These are phyloP conservation scores for Phytophthora rubi DNA, from an alignment of 352 stramenopile genomes.

Conservation along the genomic window DNA sequence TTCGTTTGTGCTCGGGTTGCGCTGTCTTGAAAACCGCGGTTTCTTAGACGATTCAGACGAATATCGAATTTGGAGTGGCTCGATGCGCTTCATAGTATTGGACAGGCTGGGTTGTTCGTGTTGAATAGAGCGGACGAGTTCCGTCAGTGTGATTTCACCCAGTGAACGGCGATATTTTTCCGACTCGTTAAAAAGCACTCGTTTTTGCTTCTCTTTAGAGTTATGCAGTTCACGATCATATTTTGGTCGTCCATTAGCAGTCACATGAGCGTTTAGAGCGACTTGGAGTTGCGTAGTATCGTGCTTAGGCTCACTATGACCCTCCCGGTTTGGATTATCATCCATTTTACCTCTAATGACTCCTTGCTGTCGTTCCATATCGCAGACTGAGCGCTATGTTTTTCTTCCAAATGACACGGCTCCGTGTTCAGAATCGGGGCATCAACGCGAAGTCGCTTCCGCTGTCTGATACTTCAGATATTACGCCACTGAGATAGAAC, in stretches of 20 bases:
- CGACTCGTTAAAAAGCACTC: background rate
- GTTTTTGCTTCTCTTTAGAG: background rate
- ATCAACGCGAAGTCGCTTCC: background rate
- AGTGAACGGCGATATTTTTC: background rate
- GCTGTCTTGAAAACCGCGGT: background rate
- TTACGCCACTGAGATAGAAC: constrained; percentile 7
- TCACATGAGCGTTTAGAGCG: background rate
- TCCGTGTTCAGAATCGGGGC: too few relatives aligned
- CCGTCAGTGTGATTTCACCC: background rate
- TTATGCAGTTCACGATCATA: background rate
- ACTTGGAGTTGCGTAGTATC: background rate
- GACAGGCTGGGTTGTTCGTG: background rate
- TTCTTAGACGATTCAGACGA: background rate
- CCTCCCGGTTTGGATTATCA: too few relatives aligned
- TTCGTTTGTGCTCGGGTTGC: background rate
- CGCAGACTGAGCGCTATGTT: too few relatives aligned
- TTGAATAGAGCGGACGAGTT: background rate
- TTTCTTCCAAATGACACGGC: too few relatives aligned
- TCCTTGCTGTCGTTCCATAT: too few relatives aligned
- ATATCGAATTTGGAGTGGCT: background rate
- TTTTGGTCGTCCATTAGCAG: background rate
- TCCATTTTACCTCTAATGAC: too few relatives aligned
- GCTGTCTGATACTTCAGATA: constrained; percentile 7
- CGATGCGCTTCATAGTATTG: background rate
- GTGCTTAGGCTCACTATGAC: too few relatives aligned